A percentile compares a stretch with the other conserved stretches of the same genome.
Evolutionary conservation across 495 filamentous ascomycete species (phyloP).

Genomic region (Penicillium macrosclerotiorum): DNA sequence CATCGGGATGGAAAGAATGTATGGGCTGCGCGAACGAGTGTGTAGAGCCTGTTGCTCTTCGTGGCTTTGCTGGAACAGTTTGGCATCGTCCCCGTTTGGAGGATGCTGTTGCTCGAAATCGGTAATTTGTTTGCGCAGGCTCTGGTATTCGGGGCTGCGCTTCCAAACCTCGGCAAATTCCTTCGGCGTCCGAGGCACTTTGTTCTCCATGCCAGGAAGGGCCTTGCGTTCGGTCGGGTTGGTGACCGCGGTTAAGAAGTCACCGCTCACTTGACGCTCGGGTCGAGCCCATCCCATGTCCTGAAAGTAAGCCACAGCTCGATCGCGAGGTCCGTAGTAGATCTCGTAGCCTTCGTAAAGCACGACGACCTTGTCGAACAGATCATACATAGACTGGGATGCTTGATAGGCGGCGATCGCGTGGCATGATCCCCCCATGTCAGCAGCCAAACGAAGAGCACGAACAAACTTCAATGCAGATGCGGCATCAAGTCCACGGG

Average conservation of each 20-base stretch:
- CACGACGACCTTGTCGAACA: slow-evolving; percentile 58
- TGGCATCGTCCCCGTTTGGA: slow-evolving; percentile 24
- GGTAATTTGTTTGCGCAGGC: slow-evolving; percentile 43
- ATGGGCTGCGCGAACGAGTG: slow-evolving; percentile 36
- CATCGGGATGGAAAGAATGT: slow-evolving; percentile 45
- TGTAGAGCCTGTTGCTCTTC: slow-evolving; percentile 29
- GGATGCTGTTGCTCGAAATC: slow-evolving; percentile 30
- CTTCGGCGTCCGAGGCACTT: slow-evolving; percentile 63
- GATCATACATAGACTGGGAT: slow-evolving; percentile 73
- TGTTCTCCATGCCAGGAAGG: slow-evolving; percentile 55
- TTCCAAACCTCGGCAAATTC: slow-evolving; percentile 65
- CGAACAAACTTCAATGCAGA: slow-evolving; percentile 70
- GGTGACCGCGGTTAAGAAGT: slow-evolving; percentile 73
- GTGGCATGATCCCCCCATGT: slow-evolving; percentile 69
- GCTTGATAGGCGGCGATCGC: slow-evolving; percentile 83
- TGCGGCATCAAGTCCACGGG: slow-evolving; percentile 78
- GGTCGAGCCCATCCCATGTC: slow-evolving; percentile 57
- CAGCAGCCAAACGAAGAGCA: slow-evolving; percentile 68
- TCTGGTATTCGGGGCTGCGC: slow-evolving; percentile 47
- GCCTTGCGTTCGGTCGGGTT: slow-evolving; percentile 60
- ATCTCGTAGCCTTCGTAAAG: slow-evolving; percentile 63
- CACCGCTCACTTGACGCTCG: slow-evolving; percentile 58
- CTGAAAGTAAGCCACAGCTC: slow-evolving; percentile 59
- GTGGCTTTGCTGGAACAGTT: slow-evolving; percentile 22
- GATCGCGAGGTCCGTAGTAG: slow-evolving; percentile 56